phyloP scores from a whole-genome alignment of 192 early-diverging fungal species.

The Phlyctochytrium arcticum region DNA sequence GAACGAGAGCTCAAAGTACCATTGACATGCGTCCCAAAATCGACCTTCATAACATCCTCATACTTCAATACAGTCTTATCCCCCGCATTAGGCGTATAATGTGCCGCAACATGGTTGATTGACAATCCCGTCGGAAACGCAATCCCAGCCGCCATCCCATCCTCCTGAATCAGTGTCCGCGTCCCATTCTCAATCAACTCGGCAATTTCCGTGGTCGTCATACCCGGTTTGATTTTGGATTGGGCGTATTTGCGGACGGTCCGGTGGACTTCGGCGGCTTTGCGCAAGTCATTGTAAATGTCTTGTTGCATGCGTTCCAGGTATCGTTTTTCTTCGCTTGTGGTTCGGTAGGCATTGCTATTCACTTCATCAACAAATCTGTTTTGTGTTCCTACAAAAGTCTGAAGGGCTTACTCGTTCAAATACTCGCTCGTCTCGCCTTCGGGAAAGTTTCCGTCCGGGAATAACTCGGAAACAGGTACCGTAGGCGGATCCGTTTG shows the following conservation, averaged over 20 bases:
- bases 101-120: slow-evolving; percentile 92
- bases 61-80: slow-evolving; percentile 84
- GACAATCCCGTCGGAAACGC: slow-evolving; percentile 96
- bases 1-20: slow-evolving; percentile 40
- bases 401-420: slow-evolving; percentile 75
- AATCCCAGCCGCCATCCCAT: slow-evolving; percentile 80
- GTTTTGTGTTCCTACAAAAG: background rate
- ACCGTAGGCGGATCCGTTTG: slow-evolving; percentile 52
- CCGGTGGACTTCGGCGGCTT: slow-evolving; percentile 92
- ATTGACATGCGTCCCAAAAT: slow-evolving; percentile 92
- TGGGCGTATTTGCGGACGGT: slow-evolving; percentile 80
- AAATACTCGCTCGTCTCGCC: slow-evolving; percentile 83
- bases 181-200: slow-evolving; percentile 95
- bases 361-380: background rate
- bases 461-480: slow-evolving; percentile 80
- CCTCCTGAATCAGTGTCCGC: slow-evolving; percentile 80
- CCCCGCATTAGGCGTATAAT: slow-evolving; percentile 97
- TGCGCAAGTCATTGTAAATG: slow-evolving; percentile 76
- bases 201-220: slow-evolving; percentile 88
- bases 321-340: slow-evolving; percentile 88
- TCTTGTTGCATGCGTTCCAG: slow-evolving; percentile 69
- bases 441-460: slow-evolving; percentile 69
- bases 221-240: slow-evolving; percentile 84
- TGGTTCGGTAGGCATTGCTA: slow-evolving; percentile 82
- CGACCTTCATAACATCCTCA: slow-evolving; percentile 94